Conservation (phyloP, 805 yeast species). For the Barnettozyma sp. region DNA sequence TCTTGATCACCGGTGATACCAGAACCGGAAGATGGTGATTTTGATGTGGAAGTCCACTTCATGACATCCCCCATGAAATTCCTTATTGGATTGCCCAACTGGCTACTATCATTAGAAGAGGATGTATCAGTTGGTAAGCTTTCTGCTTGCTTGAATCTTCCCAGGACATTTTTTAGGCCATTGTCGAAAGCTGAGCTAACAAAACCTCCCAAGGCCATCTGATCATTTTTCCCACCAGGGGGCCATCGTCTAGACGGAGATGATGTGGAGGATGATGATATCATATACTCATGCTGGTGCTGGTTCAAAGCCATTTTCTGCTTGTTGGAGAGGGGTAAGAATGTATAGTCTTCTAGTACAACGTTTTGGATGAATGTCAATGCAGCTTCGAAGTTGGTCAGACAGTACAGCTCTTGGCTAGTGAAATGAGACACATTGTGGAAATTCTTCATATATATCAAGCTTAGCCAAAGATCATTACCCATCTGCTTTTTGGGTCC, state of each 20-base stretch:
- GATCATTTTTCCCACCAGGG: background rate
- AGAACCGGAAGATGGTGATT: no score
- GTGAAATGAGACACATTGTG: conserved; percentile 14
- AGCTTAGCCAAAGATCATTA: conserved; percentile 20
- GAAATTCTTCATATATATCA: conserved; percentile 20
- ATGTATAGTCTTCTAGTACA: conserved; percentile 11
- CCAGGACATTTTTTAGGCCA: conserved; percentile 11
- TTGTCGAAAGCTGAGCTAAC: conserved; percentile 13
- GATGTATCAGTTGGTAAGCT: no score
- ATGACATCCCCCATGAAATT: conserved; percentile 18
- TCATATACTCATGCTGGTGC: no score
- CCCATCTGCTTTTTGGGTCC: no score
- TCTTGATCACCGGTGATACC: no score
- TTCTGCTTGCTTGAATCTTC: conserved; percentile 12
- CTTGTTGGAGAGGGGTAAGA: conserved; percentile 8
- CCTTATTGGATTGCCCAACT: conserved; percentile 19
- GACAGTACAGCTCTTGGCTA: conserved; percentile 19
- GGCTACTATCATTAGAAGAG: no score
- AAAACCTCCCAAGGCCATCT: conserved; percentile 2
- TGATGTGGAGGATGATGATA: no score
- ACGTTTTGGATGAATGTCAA: conserved; percentile 15
- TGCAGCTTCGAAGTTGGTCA: conserved; percentile 25
- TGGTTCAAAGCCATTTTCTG: conserved; percentile 8
- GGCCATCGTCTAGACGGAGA: no score
- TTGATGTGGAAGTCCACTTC: conserved; percentile 16